Evolutionary conservation across 169 alveolate genomes (phyloP).

Genomic region (Plasmodium billcollinsi): DNA sequence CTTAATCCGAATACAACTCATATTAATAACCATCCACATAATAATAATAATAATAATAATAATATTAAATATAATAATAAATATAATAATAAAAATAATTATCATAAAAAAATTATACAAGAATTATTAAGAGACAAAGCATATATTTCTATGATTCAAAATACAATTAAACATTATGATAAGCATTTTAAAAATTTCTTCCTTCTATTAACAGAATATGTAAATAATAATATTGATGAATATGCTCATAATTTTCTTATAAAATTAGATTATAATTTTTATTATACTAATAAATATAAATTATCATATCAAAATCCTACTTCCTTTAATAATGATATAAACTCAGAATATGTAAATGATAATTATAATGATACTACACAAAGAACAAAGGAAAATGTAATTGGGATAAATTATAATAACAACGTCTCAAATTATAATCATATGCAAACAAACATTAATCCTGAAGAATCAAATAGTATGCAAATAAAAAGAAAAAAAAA

Average conservation of each 20-base stretch:
- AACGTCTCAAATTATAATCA: no score
- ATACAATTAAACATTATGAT: constrained; percentile 73
- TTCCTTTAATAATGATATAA: not conserved
- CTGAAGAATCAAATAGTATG: not conserved
- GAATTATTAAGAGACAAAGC: constrained; percentile 69
- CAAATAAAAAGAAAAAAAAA: not conserved
- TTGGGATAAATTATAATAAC: no score
- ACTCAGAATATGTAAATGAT: constrained; percentile 5
- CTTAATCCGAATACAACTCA: not conserved
- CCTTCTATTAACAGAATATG: constrained; percentile 51
- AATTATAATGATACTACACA: not conserved
- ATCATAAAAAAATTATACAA: constrained; percentile 52
- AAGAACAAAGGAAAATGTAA: no score
- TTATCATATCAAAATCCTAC: not conserved
- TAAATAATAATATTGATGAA: constrained; percentile 74
- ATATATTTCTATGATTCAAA: constrained; percentile 72
- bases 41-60: constrained; percentile 4
- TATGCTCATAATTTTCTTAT: constrained; percentile 76
- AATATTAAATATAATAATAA: constrained; percentile 14
- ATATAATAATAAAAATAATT: constrained; percentile 22
- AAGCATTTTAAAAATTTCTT: constrained; percentile 66
- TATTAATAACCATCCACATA: constrained; percentile 11
- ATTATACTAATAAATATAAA: constrained; percentile 64
- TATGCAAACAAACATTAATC: no score
- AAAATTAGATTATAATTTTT: constrained; percentile 67